Percentiles rank a stretch among this genome's conserved stretches.
Conservation (phyloP, 352 stramenopile genomes). For the Phytopythium cucurbitacearum region DNA sequence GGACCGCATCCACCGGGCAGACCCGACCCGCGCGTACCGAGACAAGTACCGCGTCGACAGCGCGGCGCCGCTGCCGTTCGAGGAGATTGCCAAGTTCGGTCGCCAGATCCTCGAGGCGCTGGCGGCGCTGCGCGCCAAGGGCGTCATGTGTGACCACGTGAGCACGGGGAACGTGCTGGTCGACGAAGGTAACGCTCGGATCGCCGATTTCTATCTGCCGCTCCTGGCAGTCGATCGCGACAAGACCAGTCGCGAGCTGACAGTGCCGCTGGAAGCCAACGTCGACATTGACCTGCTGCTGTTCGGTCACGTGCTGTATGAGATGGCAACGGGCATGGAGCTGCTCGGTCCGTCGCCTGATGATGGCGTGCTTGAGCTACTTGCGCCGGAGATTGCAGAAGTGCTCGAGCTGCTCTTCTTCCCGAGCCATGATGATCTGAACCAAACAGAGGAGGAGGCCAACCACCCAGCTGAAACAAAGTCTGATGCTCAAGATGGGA, state of each 20-base stretch:
- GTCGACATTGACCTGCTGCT: slow-evolving; percentile 69
- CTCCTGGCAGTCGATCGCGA: slow-evolving; percentile 60
- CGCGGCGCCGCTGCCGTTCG: slow-evolving; percentile 26
- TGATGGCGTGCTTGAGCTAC: slow-evolving; percentile 39
- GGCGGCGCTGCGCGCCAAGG: slow-evolving; percentile 42
- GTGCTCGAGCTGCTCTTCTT: slow-evolving; percentile 59
- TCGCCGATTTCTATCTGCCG: slow-evolving; percentile 61
- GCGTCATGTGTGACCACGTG: slow-evolving; percentile 67
- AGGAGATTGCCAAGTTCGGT: slow-evolving; percentile 57
- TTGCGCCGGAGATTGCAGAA: slow-evolving; percentile 52
- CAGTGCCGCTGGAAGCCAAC: slow-evolving; percentile 52
- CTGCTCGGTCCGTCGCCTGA: slow-evolving; percentile 36
- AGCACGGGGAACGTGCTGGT: slow-evolving; percentile 61
- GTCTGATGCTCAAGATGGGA: neutral
- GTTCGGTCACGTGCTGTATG: slow-evolving; percentile 70
- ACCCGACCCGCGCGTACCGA: slow-evolving; percentile 32
- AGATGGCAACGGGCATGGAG: slow-evolving; percentile 71
- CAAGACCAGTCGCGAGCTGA: slow-evolving; percentile 44
- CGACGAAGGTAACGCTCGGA: slow-evolving; percentile 47
- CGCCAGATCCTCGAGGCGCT: slow-evolving; percentile 62
- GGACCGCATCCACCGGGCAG: slow-evolving; percentile 52
- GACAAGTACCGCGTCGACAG: slow-evolving; percentile 50
- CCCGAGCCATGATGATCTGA: slow-evolving; percentile 6
- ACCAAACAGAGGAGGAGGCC: neutral
- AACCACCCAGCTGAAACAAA: neutral